A percentile compares a stretch with the other conserved stretches of the same genome.
Evolutionary conservation across 257 asterid species (phyloP).

Genomic region (Solanum corneliomulleri): DNA sequence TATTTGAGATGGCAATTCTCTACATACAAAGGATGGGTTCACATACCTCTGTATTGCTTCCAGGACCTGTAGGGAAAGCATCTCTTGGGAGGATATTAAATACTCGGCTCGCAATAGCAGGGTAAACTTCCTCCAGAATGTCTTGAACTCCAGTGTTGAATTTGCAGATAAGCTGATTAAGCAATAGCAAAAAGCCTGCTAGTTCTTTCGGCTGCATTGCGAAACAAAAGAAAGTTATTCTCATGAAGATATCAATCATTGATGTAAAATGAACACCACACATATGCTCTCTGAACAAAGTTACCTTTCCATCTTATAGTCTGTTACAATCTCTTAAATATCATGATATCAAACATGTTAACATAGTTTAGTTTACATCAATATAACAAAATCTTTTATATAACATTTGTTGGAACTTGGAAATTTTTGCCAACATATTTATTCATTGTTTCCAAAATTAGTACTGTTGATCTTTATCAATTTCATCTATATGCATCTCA

Average conservation of each 20-base stretch:
- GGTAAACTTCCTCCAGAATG: constrained; percentile 79
- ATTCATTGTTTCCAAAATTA: neutral
- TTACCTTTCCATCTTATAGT: neutral
- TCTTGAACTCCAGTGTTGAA: constrained; percentile 52
- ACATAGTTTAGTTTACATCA: neutral
- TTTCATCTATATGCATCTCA: neutral
- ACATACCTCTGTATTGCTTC: constrained; percentile 81
- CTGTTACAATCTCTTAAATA: neutral
- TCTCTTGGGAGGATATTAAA: constrained; percentile 65
- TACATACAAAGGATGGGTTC: neutral
- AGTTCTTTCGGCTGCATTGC: constrained; percentile 81
- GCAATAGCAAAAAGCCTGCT: constrained; percentile 66
- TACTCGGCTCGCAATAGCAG: constrained; percentile 59
- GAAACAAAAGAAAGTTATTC: constrained; percentile 3
- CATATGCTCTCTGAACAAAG: neutral
- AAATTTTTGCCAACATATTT: neutral
- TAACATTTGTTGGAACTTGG: neutral
- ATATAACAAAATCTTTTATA: neutral
- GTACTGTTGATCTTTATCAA: neutral
- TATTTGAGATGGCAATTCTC: neutral
- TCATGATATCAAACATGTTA: neutral
- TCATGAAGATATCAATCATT: neutral
- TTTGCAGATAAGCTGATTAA: constrained; percentile 92
- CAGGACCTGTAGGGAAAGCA: constrained; percentile 59
- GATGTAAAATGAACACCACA: neutral